phyloP scores from a whole-genome alignment of 2,329 filamentous ascomycete genomes.

The Sphaerostilbella broomeana region DNA sequence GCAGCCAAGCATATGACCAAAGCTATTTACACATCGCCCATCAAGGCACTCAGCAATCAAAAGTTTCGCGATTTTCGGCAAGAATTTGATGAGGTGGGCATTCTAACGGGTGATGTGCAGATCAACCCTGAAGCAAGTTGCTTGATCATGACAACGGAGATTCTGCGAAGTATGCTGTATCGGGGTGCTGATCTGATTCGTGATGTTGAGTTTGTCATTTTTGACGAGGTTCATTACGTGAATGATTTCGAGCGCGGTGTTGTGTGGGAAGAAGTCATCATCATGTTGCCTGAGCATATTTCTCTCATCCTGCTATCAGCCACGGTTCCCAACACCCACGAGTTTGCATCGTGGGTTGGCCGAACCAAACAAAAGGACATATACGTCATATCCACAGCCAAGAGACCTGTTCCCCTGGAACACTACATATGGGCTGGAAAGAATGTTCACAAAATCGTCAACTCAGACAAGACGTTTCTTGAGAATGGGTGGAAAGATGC shows the following conservation, averaged over 20 bases:
- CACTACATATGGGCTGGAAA: constrained; percentile 96
- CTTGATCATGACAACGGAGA: constrained; percentile 98
- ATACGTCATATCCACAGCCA: constrained; percentile 96
- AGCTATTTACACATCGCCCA: constrained; percentile 96
- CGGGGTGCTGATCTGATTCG: constrained; percentile 90
- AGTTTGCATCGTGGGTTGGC: constrained; percentile 98
- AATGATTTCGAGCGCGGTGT: constrained; percentile 94
- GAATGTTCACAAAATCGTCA: constrained; percentile 88
- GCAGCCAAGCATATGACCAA: constrained; percentile 99
- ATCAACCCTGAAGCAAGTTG: constrained; percentile 97
- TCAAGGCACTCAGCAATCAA: constrained; percentile 97
- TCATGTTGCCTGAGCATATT: constrained; percentile 97
- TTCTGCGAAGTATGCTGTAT: constrained; percentile 96
- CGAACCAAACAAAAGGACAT: constrained; percentile 98
- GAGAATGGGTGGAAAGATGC: constrained; percentile 94
- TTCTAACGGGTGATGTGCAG: constrained; percentile 94
- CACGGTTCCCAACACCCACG: constrained; percentile 93
- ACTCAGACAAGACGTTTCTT: constrained; percentile 83
- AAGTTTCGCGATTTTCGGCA: constrained; percentile 94
- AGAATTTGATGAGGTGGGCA: constrained; percentile 91
- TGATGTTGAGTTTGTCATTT: constrained; percentile 97
- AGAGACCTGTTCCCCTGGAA: constrained; percentile 88
- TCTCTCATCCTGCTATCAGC: constrained; percentile 92
- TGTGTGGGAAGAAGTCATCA: constrained; percentile 99
- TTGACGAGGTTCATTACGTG: constrained; percentile 98